Evolutionary conservation across 495 filamentous ascomycete genomes (phyloP).

Genomic region (Pseudoneurospora amorphoporcata): DNA sequence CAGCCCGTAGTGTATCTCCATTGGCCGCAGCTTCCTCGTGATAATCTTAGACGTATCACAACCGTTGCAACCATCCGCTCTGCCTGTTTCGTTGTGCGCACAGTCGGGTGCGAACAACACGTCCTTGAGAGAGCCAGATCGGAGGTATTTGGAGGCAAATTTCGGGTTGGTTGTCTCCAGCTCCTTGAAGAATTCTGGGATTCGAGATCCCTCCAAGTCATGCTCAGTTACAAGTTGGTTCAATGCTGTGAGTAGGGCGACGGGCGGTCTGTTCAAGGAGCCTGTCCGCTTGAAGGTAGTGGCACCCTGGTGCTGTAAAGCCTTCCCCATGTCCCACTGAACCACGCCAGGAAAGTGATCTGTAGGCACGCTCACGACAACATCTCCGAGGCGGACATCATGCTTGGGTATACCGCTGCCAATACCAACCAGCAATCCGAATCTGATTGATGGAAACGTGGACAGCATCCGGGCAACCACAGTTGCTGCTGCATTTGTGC

Average conservation of each 20-base stretch:
- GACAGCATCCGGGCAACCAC: conserved; percentile 18
- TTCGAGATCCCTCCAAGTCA: not conserved
- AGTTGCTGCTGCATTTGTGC: conserved; percentile 20
- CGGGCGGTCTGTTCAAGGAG: not conserved
- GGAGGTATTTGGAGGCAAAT: not conserved
- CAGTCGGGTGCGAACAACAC: not conserved
- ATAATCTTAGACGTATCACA: not conserved
- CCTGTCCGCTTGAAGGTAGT: not conserved
- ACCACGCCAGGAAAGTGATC: not conserved
- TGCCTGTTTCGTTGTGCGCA: not conserved
- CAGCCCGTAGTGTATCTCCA: conserved; percentile 10
- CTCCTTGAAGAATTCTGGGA: not conserved
- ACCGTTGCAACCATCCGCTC: too few species aligned
- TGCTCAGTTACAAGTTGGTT: not conserved
- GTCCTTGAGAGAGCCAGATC: not conserved
- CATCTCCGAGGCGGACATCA: not conserved
- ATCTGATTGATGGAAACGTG: conserved; percentile 30
- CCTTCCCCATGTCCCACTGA: not conserved
- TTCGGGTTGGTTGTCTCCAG: not conserved
- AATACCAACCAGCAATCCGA: conserved; percentile 41
- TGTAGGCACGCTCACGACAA: not conserved
- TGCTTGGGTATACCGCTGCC: conserved; percentile 3
- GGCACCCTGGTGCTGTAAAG: not conserved
- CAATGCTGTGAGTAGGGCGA: not conserved
- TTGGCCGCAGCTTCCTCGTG: not conserved